Base-by-base conservation (phyloP, 1,139 yeast genomes). In the Magnusiomyces clavatus region DNA sequence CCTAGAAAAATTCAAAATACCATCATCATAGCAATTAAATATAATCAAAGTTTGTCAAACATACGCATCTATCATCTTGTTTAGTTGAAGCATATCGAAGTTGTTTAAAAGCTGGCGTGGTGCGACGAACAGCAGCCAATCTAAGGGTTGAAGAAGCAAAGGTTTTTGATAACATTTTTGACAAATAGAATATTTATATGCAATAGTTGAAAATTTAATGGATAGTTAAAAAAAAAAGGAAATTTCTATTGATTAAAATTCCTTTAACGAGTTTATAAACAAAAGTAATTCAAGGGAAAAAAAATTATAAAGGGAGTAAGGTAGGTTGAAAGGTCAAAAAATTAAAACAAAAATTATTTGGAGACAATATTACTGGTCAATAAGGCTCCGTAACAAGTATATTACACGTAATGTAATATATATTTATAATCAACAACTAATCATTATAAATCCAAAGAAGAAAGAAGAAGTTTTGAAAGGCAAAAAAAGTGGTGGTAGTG, bases 401-500 rank as follows among this genome's bases (percentile, higher is more conserved):
- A 11, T 4, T 16, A 39, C 17, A 39, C 3, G 10, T 16, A 6
- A 4, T 37, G 42, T 39, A 16, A 24, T 24, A 24, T 24, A 24
- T 5, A 5, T 5, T 5, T 8, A 24, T 24, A 24, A 24, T 8
- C 31, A 24, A 24, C 8, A 24, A 24, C 31, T 24, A 24, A 39
- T 10, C 42, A 39, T 39, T 39, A 39, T 20, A 39, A 20, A 12
- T 3, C 10, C 8, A n/a, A 39, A 20, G 42, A 16, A 39, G 20
- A n/a, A 20, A 16, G 17, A 19, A 20, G 16, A 39, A 39, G 24
- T 10, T 39, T 10, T 39, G 6, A 16, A 19, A 12, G 13, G 20
- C 13, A 43, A 48, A 43, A 48, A 43, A 37, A 20, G 13, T 49
- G 51, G 51, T 49, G 51, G 51, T 17, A 49, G 51, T 49, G 51